phyloP scores from a whole-genome alignment of 345 rosid genomes.

The Sisymbrium altissimum region DNA sequence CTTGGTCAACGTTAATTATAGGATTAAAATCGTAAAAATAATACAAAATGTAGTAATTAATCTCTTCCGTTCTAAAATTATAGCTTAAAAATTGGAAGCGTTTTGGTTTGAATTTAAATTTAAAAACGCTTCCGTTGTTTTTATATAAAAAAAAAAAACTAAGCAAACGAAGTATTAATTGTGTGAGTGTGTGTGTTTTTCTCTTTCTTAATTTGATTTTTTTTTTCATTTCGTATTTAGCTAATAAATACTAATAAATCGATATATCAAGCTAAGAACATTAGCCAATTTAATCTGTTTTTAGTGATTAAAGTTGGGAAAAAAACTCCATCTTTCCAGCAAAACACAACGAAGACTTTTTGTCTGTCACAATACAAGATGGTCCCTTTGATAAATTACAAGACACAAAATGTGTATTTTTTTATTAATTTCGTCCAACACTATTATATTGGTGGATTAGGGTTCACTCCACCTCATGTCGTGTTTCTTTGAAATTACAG shows the following conservation, averaged over 20 bases:
- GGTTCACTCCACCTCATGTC: slow-evolving; percentile 36
- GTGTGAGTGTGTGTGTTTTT: too few species aligned
- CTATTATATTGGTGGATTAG: slow-evolving; percentile 32
- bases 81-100: background rate
- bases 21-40: background rate
- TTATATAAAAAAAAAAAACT: background rate
- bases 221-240: background rate
- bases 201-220: background rate
- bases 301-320: background rate
- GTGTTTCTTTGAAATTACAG: slow-evolving; percentile 17
- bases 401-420: background rate
- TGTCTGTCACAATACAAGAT: background rate
- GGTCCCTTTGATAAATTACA: background rate
- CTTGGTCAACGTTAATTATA: background rate
- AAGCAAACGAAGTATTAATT: background rate
- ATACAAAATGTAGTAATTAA: background rate
- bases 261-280: slow-evolving; percentile 7
- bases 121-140: background rate
- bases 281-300: background rate
- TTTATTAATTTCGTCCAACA: background rate
- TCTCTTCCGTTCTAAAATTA: background rate
- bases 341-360: slow-evolving; percentile 20
- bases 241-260: background rate
- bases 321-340: slow-evolving; percentile 21
- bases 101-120: background rate